Conservation (phyloP, 768 basidiomycete species). For the Mycena polygramma region DNA sequence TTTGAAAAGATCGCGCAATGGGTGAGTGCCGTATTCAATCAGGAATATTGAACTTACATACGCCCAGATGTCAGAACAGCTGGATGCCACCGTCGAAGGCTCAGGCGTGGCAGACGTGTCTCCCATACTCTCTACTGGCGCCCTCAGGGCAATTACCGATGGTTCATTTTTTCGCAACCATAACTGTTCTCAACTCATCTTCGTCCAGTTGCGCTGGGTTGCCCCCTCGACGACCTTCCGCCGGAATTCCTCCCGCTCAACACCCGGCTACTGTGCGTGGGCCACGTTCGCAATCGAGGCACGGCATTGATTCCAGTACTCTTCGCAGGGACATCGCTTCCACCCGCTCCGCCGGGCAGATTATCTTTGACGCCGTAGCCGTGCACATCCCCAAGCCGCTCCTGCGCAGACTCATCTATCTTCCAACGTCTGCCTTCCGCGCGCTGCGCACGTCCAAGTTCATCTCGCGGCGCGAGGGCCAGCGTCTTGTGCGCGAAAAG, state of each 20-base stretch:
- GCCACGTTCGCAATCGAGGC: background rate
- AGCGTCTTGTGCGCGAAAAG: constrained; percentile 23
- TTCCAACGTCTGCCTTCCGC: constrained; percentile 28
- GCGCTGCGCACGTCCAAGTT: constrained; percentile 22
- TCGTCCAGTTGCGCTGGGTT: constrained; percentile 23
- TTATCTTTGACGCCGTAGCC: constrained; percentile 24
- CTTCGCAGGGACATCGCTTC: constrained; percentile 23
- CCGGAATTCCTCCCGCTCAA: constrained; percentile 15
- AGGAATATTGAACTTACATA: background rate
- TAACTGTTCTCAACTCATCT: constrained; percentile 12
- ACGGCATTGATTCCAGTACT: background rate
- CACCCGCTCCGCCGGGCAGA: constrained; percentile 13
- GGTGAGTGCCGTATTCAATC: constrained; percentile 1
- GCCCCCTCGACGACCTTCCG: constrained; percentile 13
- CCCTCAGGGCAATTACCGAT: constrained; percentile 25
- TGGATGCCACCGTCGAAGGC: constrained; percentile 6
- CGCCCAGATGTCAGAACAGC: constrained; percentile 19
- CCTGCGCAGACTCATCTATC: constrained; percentile 12
- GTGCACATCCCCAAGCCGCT: constrained; percentile 25
- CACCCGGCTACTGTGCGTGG: constrained; percentile 23
- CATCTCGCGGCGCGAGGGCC: constrained; percentile 19
- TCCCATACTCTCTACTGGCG: constrained; percentile 20
- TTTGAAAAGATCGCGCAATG: constrained; percentile 15
- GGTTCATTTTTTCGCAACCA: constrained; percentile 8
- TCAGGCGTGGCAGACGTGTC: constrained; percentile 14